Base-by-base conservation (phyloP, 2,329 filamentous ascomycete species). In the Colletotrichum sp. region DNA sequence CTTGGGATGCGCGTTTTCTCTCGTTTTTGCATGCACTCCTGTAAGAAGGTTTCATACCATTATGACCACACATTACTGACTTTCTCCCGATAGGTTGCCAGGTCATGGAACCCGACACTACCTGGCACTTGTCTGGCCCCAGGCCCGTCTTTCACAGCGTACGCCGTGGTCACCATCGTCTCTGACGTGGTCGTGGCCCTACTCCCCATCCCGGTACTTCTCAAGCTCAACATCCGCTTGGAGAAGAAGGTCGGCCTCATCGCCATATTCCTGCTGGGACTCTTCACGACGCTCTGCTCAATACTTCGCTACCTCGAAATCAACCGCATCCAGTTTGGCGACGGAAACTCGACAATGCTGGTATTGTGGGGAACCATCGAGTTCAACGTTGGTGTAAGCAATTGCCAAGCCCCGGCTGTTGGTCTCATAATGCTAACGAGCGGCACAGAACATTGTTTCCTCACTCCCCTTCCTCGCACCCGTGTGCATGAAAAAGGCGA, bases 331-430 rank as follows among this genome's bases (percentile, higher is more conserved):
- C 86, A 88, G 18, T 81, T 82, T 15, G 88, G 87, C 3, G 88
- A 90, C 48, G 88, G 89, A 10, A 89, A 90, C 78, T 90, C 89
- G 0, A 91, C 89, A 6, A 88, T 89, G 86, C 83, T 91, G 13
- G 85, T 91, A 1, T 81, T 91, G 1, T 91, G 89, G 89, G 89
- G 89, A 6, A 88, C 87, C 3, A 88, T 91, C 71, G 89, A 91
- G 79, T 89, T 91, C 80, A 91, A 91, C 77, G 86, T 91, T 34
- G 89, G 89, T 13, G 89, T 90, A 85, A 79, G 88, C 79, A 30
- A 13, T 16, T 48, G 25, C 30, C 70, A 18, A 15, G n/a, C 25
- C 9, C 22, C 8, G 36, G 15, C 1, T 39, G 0, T 39, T 39
- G 15, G 15, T 18, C 36, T 8, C 18, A 22, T 25, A n/a, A 25